Evolutionary conservation across 2,329 filamentous ascomycete species (phyloP).

Genomic region (Sarocladiaceae sp.): DNA sequence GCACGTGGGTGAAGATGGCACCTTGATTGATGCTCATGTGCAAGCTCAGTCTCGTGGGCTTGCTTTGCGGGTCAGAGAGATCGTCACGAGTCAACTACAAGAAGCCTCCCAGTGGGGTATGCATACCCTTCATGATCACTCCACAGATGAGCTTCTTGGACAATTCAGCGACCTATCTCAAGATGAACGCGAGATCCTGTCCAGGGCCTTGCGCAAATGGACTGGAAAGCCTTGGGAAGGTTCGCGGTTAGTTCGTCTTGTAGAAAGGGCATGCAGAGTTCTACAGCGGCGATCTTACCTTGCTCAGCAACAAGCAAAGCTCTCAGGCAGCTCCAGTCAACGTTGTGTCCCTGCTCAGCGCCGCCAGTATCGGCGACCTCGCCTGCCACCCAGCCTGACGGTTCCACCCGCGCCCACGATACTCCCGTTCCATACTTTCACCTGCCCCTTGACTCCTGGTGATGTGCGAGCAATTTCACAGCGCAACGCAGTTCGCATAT

Average conservation of each 20-base stretch:
- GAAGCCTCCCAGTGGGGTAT: constrained; percentile 86
- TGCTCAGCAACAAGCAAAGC: neutral
- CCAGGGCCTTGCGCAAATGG: constrained; percentile 53
- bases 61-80: constrained; percentile 85
- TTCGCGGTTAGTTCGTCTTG: constrained; percentile 72
- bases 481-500: constrained; percentile 88
- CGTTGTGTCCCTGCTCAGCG: neutral
- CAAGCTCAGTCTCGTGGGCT: constrained; percentile 67
- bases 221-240: constrained; percentile 80
- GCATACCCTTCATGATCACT: constrained; percentile 58
- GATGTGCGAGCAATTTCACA: constrained; percentile 94
- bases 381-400: constrained; percentile 66
- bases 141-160: constrained; percentile 45
- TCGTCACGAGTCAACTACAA: constrained; percentile 80
- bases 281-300: constrained; percentile 80
- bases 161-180: constrained; percentile 39
- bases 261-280: constrained; percentile 78
- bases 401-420: constrained; percentile 90
- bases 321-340: neutral
- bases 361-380: constrained; percentile 63
- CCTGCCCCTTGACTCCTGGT: constrained; percentile 84
- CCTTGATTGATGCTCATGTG: constrained; percentile 69
- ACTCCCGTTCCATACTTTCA: constrained; percentile 96
- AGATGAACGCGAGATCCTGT: constrained; percentile 30
- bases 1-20: constrained; percentile 84